Conservation (phyloP, 176 grass and related monocot species). For the Carex cristatella region DNA sequence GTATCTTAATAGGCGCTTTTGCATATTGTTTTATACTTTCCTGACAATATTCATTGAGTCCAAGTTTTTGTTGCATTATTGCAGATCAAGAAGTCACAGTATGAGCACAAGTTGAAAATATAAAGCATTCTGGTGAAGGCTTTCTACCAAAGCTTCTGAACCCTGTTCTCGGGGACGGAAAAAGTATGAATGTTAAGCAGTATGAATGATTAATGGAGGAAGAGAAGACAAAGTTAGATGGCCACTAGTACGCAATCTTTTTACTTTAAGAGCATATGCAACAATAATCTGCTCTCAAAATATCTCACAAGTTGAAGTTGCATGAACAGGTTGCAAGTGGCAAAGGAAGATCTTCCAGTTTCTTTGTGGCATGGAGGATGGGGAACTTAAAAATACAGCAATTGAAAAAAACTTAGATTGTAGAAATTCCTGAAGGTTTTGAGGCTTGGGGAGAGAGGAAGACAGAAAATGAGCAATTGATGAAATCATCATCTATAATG, state of each 20-base stretch:
- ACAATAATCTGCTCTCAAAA: neutral
- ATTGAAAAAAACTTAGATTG: constrained; percentile 15
- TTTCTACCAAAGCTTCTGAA: constrained; percentile 30
- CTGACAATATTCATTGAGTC: neutral
- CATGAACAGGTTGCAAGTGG: constrained; percentile 35
- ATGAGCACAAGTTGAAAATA: constrained; percentile 27
- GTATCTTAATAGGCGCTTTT: neutral
- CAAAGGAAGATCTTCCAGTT: constrained; percentile 26
- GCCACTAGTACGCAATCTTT: constrained; percentile 25
- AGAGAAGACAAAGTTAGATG: constrained; percentile 28
- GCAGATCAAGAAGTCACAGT: constrained; percentile 36
- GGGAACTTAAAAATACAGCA: constrained; percentile 18
- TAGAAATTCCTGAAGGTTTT: no score
- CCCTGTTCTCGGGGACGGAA: constrained; percentile 36
- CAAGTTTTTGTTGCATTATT: constrained; percentile 3
- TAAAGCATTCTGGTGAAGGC: constrained; percentile 42
- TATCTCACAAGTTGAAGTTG: constrained; percentile 1
- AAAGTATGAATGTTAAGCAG: constrained; percentile 27
- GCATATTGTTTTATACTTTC: neutral
- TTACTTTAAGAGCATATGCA: neutral
- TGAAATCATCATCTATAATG: no score
- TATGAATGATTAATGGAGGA: constrained; percentile 29
- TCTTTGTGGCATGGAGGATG: neutral
- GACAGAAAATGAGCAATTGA: no score
- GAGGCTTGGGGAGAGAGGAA: no score